phyloP scores from a whole-genome alignment of 129 eudicot genomes.

The Tanacetum coccineum region DNA sequence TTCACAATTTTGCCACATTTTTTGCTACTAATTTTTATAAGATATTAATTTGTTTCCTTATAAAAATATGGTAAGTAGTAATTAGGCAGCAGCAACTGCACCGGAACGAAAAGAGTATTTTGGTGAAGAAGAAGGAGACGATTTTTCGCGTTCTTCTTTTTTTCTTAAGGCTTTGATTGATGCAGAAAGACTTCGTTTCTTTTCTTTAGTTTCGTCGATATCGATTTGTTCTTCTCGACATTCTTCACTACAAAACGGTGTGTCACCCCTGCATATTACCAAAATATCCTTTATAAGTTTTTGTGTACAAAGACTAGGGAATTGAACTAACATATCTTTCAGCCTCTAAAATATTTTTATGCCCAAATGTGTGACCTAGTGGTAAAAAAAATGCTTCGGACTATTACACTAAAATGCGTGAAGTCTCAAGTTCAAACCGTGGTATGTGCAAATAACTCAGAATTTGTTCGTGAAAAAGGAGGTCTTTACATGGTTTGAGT shows the following conservation, averaged over 20 bases:
- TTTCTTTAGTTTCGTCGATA: constrained; percentile 53
- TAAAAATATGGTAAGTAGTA: not conserved
- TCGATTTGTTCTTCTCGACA: constrained; percentile 55
- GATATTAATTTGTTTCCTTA: not conserved
- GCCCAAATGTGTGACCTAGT: no score
- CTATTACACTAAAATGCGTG: no score
- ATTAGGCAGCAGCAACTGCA: constrained; percentile 56
- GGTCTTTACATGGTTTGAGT: no score
- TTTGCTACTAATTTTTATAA: not conserved
- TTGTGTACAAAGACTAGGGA: not conserved
- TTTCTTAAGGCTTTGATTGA: constrained; percentile 58
- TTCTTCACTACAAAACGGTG: constrained; percentile 64
- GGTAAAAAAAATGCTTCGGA: no score
- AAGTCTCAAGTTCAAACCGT: no score
- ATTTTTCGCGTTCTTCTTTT: constrained; percentile 42
- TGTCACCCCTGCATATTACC: constrained; percentile 42
- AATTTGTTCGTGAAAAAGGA: no score
- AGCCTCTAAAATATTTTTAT: no score
- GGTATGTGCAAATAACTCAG: no score
- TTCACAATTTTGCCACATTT: no score
- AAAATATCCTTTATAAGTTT: not conserved
- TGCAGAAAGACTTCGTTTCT: constrained; percentile 32
- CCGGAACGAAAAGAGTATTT: constrained; percentile 38
- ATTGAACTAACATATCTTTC: not conserved
- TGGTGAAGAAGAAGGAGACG: constrained; percentile 34